Base-by-base conservation (phyloP, 345 rosid genomes). In the Mallotus nudiflorus region DNA sequence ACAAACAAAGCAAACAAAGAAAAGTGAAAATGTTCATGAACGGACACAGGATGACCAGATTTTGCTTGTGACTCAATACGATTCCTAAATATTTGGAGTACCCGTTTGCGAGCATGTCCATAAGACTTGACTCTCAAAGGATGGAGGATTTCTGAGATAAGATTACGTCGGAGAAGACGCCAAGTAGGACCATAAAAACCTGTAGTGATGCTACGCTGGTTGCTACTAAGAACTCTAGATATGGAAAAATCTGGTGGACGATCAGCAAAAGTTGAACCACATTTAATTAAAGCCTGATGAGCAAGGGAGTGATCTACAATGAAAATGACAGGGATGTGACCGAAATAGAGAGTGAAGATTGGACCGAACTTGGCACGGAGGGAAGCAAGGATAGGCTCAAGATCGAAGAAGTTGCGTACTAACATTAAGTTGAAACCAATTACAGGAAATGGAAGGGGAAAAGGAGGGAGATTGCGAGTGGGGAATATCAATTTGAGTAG, bases 61-160 rank as follows among this genome's bases (percentile, higher is more conserved):
- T 22, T 48, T 20, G 73, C 63, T 15, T 13, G 45, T 18, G 46
- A 16, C 11, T 56, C 16, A 27, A 74, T 9, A 2, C 53, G 54
- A 46, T 50, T 74, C 10, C 31, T 35, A 25, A 74, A 56, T 7
- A 31, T 40, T 16, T 57, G 62, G 56, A 62, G 9, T 15, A 40
- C 68, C 78, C 73, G 52, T 3, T 52, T n/a, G 3, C 73, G 78
- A 20, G 62, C 68, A 27, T 42, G 67, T 11, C 48, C 44, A 15
- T 40, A 74, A 0, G 69, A 11, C 46, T 62, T 62, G 15, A 74
- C 55, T 20, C 78, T 52, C 0, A 73, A 68, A 3, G 78, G 73
- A 37, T 74, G 73, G 39, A 74, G 73, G 68, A 74, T 68, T 63
- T 69, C 57, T 0, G 78, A 27, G 49, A 69, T 68, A 42, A 74